These are phyloP conservation scores for Paramecium octaurelia DNA, from an alignment of 73 alveolate genomes.

Conservation along the genomic window DNA sequence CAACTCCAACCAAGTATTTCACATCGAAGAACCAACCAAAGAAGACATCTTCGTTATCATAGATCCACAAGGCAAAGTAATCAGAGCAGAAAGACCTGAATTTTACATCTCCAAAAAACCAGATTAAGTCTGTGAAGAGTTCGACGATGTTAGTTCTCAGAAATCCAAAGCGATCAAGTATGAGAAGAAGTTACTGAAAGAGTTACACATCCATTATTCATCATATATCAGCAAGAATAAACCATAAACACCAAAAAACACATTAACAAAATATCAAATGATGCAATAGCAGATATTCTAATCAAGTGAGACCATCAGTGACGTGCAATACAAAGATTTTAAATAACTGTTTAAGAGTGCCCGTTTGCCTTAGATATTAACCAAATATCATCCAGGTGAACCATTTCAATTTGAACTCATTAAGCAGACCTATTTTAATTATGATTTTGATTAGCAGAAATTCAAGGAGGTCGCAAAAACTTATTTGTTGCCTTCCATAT, in stretches of 20 bases:
- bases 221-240: not conserved
- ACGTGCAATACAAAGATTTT: not conserved
- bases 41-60: not conserved
- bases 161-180: not conserved
- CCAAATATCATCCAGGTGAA: constrained; percentile 18
- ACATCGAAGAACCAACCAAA: not conserved
- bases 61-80: not conserved
- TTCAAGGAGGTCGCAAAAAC: not conserved
- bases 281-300: not conserved
- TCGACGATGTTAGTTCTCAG: not conserved
- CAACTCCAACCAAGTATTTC: not conserved
- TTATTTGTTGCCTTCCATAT: not conserved
- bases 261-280: not conserved
- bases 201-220: not conserved
- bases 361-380: not conserved
- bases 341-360: not conserved
- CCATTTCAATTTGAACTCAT: constrained; percentile 3
- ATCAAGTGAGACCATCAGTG: not conserved
- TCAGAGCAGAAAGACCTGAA: constrained; percentile 32
- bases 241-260: not conserved
- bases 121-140: not conserved
- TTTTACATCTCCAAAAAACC: not conserved
- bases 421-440: not conserved
- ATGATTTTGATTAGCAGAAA: not conserved
- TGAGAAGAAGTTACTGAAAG: not conserved